phyloP scores from a whole-genome alignment of 2,329 filamentous ascomycete genomes.

The Claviceps sp. region DNA sequence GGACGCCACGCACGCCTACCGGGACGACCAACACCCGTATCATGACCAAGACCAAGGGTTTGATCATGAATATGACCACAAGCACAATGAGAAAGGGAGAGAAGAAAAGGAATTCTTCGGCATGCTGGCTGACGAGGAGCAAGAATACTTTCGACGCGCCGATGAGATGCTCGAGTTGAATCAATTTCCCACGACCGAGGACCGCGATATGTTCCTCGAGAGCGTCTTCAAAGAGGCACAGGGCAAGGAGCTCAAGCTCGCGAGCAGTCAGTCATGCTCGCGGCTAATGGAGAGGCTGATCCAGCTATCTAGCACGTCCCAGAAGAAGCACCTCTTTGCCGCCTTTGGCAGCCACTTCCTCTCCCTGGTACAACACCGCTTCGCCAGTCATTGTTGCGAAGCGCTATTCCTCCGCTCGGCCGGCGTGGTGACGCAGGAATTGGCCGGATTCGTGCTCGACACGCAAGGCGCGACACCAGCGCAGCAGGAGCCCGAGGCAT shows the following conservation, averaged over 20 bases:
- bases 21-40: slow-evolving; percentile 11
- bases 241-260: slow-evolving; percentile 91
- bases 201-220: slow-evolving; percentile 56
- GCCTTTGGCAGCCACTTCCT: slow-evolving; percentile 80
- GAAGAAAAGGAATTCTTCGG: slow-evolving; percentile 74
- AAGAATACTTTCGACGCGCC: slow-evolving; percentile 86
- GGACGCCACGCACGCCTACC: neutral
- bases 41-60: slow-evolving; percentile 7
- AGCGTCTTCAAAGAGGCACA: slow-evolving; percentile 78
- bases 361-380: slow-evolving; percentile 83
- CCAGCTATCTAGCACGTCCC: slow-evolving; percentile 58
- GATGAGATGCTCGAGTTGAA: slow-evolving; percentile 85
- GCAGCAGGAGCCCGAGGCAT: slow-evolving; percentile 36
- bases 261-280: slow-evolving; percentile 90
- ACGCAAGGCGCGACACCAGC: slow-evolving; percentile 28
- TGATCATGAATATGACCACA: neutral
- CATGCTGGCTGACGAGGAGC: slow-evolving; percentile 81
- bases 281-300: slow-evolving; percentile 86
- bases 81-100: slow-evolving; percentile 5
- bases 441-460: slow-evolving; percentile 35
- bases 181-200: slow-evolving; percentile 66
- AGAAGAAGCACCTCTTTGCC: slow-evolving; percentile 77
- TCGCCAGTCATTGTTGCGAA: slow-evolving; percentile 95
- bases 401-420: slow-evolving; percentile 78
- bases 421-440: slow-evolving; percentile 62